Percentiles rank a stretch among this genome's conserved stretches.
These are phyloP conservation scores for Fusarium sacchari DNA, from an alignment of 2,329 filamentous ascomycete species.

Conservation along the genomic window DNA sequence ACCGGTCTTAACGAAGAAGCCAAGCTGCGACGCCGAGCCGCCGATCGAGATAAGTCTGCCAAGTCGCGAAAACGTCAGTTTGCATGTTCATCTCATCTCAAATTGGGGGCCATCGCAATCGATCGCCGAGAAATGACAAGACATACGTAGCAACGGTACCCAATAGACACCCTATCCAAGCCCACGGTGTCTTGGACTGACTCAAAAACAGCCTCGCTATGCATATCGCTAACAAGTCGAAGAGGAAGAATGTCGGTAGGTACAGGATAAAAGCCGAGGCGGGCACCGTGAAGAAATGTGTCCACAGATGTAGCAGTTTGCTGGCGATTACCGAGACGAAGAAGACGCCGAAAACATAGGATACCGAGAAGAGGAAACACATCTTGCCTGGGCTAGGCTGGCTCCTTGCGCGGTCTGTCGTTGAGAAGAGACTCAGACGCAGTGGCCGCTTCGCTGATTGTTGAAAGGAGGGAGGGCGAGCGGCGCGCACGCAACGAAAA, in stretches of 20 bases:
- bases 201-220: conserved; percentile 40
- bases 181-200: conserved; percentile 33
- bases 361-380: conserved; percentile 36
- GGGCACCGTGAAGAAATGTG: conserved; percentile 43
- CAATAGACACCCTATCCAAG: conserved; percentile 33
- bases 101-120: background rate
- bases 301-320: conserved; percentile 44
- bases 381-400: conserved; percentile 32
- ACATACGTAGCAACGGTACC: conserved; percentile 44
- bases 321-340: conserved; percentile 43
- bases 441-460: conserved; percentile 16
- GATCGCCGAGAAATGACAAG: background rate
- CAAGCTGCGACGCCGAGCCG: conserved; percentile 47
- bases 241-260: conserved; percentile 46
- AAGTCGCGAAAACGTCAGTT: conserved; percentile 5
- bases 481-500: background rate
- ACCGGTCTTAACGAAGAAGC: conserved; percentile 47
- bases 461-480: conserved; percentile 11
- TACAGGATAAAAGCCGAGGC: conserved; percentile 45
- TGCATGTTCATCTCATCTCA: background rate
- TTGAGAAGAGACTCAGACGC: conserved; percentile 3
- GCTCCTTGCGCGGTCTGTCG: background rate
- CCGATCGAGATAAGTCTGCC: conserved; percentile 41
- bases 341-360: conserved; percentile 46
- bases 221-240: conserved; percentile 43